These are phyloP conservation scores for Pinus taeda DNA, from an alignment of 75 land plant genomes.

Conservation along the genomic window DNA sequence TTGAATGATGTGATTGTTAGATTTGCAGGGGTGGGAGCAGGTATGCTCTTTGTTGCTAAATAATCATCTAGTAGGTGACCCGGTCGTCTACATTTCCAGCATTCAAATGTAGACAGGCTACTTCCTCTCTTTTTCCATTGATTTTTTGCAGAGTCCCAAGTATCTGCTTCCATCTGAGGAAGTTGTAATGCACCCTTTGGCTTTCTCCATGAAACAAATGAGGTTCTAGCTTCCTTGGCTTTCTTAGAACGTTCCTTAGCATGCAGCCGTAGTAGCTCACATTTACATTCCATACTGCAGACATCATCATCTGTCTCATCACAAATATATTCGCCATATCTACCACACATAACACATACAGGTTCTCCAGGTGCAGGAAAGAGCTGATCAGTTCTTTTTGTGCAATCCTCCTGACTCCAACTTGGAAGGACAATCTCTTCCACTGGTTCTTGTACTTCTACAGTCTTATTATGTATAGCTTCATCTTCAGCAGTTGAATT, in stretches of 20 bases:
- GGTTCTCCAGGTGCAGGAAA: no score
- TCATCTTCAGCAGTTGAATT: not conserved
- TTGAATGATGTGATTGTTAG: no score
- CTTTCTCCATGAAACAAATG: slow-evolving; percentile 18
- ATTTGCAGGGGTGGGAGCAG: slow-evolving; percentile 18
- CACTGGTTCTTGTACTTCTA: not conserved
- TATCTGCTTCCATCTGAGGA: slow-evolving; percentile 34
- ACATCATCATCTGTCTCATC: slow-evolving; percentile 73
- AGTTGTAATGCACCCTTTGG: slow-evolving; percentile 17
- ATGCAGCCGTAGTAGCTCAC: slow-evolving; percentile 32
- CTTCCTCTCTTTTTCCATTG: slow-evolving; percentile 51
- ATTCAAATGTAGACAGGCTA: slow-evolving; percentile 49
- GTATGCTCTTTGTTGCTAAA: slow-evolving; percentile 25
- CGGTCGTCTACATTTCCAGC: slow-evolving; percentile 71
- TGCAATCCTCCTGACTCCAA: no score
- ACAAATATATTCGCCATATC: no score
- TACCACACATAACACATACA: no score
- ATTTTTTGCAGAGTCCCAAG: slow-evolving; percentile 41
- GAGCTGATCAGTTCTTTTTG: no score
- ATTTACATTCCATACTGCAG: slow-evolving; percentile 78
- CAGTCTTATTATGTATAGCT: not conserved
- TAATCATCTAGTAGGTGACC: slow-evolving; percentile 73
- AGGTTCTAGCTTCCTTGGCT: slow-evolving; percentile 15
- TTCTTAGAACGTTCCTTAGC: slow-evolving; percentile 9
- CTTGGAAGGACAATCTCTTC: not conserved